These are phyloP conservation scores for Mitragyna speciosa DNA, from an alignment of 257 asterid genomes.

Conservation along the genomic window DNA sequence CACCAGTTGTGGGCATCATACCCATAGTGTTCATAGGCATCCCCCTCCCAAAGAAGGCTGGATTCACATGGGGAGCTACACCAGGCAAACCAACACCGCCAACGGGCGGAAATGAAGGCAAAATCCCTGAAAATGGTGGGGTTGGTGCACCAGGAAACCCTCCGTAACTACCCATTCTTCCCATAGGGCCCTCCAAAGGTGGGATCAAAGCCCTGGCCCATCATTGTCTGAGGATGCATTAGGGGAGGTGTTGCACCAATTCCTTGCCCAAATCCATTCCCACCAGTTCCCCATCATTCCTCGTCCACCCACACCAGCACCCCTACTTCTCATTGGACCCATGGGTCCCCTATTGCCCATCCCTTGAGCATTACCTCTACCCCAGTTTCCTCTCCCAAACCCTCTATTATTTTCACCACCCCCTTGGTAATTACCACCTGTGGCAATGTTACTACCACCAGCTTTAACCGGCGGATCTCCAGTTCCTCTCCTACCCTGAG, in stretches of 20 bases:
- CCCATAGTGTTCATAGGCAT: slow-evolving; percentile 91
- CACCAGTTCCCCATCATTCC: slow-evolving; percentile 63
- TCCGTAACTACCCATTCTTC: slow-evolving; percentile 81
- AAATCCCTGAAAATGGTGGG: slow-evolving; percentile 70
- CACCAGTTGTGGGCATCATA: slow-evolving; percentile 75
- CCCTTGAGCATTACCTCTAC: slow-evolving; percentile 42
- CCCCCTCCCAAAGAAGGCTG: slow-evolving; percentile 91
- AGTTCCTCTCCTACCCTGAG: slow-evolving; percentile 60
- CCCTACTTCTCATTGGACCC: slow-evolving; percentile 48
- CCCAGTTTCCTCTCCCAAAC: slow-evolving; percentile 89
- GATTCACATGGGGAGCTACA: slow-evolving; percentile 97
- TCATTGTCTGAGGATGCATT: slow-evolving; percentile 87
- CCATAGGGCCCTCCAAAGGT: slow-evolving; percentile 93
- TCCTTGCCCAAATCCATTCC: slow-evolving; percentile 72
- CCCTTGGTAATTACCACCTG: slow-evolving; percentile 43
- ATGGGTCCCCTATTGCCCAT: slow-evolving; percentile 42
- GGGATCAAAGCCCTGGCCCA: slow-evolving; percentile 93
- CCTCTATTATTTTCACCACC: slow-evolving; percentile 37
- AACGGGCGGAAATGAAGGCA: slow-evolving; percentile 72
- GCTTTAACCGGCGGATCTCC: slow-evolving; percentile 53
- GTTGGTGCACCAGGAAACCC: slow-evolving; percentile 76
- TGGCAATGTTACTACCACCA: slow-evolving; percentile 44
- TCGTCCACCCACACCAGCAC: slow-evolving; percentile 70
- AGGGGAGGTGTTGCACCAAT: slow-evolving; percentile 73
- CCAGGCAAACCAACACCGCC: slow-evolving; percentile 82